Percentiles rank a stretch among this genome's conserved stretches.
phyloP scores from a whole-genome alignment of 495 filamentous ascomycete genomes.

The Penicillium turbatum region DNA sequence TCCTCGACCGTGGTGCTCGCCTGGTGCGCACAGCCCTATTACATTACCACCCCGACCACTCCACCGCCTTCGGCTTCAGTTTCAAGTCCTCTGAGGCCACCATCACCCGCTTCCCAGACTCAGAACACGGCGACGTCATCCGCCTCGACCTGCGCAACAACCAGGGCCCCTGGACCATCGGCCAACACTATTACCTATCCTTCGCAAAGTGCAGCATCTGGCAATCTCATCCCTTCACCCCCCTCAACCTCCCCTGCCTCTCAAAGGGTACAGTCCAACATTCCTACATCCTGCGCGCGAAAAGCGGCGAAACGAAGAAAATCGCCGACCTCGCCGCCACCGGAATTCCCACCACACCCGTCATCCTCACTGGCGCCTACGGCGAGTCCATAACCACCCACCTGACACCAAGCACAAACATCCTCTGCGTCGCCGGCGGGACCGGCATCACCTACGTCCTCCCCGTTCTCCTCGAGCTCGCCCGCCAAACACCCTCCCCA shows the following conservation, averaged over 20 bases:
- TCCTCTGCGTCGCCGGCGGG: constrained; percentile 60
- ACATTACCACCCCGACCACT: constrained; percentile 42
- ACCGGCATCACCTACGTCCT: constrained; percentile 62
- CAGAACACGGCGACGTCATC: constrained; percentile 49
- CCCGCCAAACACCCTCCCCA: constrained; percentile 24
- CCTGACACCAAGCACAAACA: constrained; percentile 43
- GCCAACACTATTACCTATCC: constrained; percentile 63
- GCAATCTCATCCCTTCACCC: constrained; percentile 67
- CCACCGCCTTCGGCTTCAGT: constrained; percentile 33
- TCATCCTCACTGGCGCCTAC: constrained; percentile 58
- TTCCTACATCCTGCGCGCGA: constrained; percentile 58
- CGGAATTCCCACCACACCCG: constrained; percentile 33
- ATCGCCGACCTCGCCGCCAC: constrained; percentile 42
- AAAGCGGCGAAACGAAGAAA: constrained; percentile 56
- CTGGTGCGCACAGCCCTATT: constrained; percentile 48
- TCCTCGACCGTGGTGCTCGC: constrained; percentile 50
- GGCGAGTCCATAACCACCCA: constrained; percentile 45
- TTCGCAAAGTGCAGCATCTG: constrained; percentile 57
- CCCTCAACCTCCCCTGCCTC: constrained; percentile 43
- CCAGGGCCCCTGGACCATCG: constrained; percentile 54
- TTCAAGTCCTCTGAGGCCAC: constrained; percentile 44
- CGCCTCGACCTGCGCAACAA: constrained; percentile 53
- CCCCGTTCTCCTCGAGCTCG: constrained; percentile 47
- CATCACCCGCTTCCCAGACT: constrained; percentile 45
- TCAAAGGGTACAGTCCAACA: constrained; percentile 40